Percentiles rank a stretch among this genome's conserved stretches.
Conservation (phyloP, 116 monocot species). For the Posidonia oceanica region DNA sequence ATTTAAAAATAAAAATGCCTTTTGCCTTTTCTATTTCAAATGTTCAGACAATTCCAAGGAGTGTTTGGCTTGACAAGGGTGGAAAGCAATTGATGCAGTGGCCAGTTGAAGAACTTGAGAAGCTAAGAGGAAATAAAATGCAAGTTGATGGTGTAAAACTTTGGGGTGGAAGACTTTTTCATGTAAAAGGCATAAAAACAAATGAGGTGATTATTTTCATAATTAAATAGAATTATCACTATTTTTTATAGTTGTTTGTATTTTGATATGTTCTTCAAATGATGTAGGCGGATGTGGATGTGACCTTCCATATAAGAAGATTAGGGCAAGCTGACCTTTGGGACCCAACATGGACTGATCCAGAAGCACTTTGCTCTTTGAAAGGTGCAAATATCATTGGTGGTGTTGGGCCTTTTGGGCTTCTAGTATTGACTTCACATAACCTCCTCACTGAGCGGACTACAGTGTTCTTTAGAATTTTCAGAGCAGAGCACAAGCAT, state of each 20-base stretch:
- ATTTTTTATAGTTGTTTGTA: background rate
- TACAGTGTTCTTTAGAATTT: conserved; percentile 63
- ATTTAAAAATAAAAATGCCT: too few species aligned
- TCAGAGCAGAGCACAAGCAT: conserved; percentile 15
- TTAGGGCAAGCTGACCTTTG: conserved; percentile 31
- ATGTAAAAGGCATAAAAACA: too few species aligned
- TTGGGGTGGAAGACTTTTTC: too few species aligned
- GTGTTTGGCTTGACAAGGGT: too few species aligned
- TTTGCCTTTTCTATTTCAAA: too few species aligned
- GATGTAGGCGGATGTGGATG: conserved; percentile 54
- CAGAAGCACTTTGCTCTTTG: conserved; percentile 33
- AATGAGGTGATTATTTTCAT: too few species aligned
- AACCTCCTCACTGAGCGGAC: conserved; percentile 35
- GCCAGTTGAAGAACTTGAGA: too few species aligned
- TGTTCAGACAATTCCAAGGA: too few species aligned
- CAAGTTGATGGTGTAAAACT: too few species aligned
- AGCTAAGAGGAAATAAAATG: too few species aligned
- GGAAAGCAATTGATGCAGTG: too few species aligned
- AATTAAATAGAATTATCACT: too few species aligned
- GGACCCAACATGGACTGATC: conserved; percentile 36
- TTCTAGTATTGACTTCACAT: conserved; percentile 40
- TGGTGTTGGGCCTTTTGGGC: conserved; percentile 72
- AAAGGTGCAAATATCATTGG: conserved; percentile 29
- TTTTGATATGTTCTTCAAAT: background rate
- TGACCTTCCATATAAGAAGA: conserved; percentile 12